Percentiles rank a stretch among this genome's conserved stretches.
Evolutionary conservation across 192 early-diverging fungal species (phyloP).

Genomic region (Globomyces pollinis-pini): DNA sequence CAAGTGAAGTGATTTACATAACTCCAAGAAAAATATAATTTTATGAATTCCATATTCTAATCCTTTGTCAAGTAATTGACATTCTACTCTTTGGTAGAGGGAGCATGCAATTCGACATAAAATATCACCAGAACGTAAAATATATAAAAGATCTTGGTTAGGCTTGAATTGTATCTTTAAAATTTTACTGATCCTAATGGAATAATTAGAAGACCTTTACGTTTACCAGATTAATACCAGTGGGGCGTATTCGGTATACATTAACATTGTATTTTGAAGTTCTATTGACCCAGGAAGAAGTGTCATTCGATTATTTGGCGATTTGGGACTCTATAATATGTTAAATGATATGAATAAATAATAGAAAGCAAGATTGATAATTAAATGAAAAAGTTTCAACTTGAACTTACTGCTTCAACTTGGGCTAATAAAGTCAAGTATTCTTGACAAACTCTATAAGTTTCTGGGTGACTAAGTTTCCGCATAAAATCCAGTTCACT

Average conservation of each 20-base stretch:
- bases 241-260: conserved; percentile 37
- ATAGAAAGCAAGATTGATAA: conserved; percentile 11
- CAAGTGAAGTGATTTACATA: conserved; percentile 41
- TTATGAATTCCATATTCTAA: conserved; percentile 46
- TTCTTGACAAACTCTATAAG: conserved; percentile 34
- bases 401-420: background rate
- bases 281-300: conserved; percentile 7
- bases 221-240: conserved; percentile 28
- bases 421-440: conserved; percentile 7
- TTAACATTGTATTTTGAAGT: conserved; percentile 12
- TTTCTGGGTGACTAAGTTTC: conserved; percentile 36
- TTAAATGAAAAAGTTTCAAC: conserved; percentile 14
- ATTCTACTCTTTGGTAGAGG: conserved; percentile 39
- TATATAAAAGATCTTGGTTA: conserved; percentile 16
- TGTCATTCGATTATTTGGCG: background rate
- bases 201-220: too few relatives aligned
- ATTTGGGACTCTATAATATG: conserved; percentile 10
- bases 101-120: conserved; percentile 32
- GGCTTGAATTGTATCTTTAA: conserved; percentile 2
- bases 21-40: conserved; percentile 46
- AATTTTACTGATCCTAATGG: conserved; percentile 19
- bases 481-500: conserved; percentile 41
- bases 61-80: conserved; percentile 37
- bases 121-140: conserved; percentile 35
- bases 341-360: too few relatives aligned